Conservation (phyloP, 345 rosid species). For the Rhodomyrtus tomentosa region DNA sequence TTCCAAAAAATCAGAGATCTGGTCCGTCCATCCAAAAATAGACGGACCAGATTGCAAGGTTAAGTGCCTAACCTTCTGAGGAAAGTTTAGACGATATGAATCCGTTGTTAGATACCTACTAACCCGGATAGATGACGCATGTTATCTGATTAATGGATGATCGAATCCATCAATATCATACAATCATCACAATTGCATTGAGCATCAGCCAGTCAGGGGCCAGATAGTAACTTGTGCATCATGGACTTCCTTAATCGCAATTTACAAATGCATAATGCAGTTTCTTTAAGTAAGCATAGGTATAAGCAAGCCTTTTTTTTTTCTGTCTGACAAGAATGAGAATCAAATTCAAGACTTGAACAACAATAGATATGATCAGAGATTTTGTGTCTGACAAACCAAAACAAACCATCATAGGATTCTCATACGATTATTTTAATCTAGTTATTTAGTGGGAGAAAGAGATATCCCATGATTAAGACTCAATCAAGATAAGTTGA, state of each 20-base stretch:
- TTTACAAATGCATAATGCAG: neutral
- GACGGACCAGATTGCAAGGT: no score
- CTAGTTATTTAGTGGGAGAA: neutral
- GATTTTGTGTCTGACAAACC: neutral
- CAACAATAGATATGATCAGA: neutral
- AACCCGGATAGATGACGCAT: neutral
- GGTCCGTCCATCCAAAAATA: no score
- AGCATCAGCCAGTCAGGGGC: neutral
- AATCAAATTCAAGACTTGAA: neutral
- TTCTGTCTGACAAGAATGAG: no score
- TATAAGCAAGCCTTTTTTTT: no score
- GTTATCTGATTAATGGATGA: neutral
- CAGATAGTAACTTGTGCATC: neutral
- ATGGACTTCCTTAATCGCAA: no score
- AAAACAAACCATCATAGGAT: neutral
- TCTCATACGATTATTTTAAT: neutral
- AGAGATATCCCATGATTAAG: neutral
- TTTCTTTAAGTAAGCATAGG: neutral
- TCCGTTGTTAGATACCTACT: rapidly evolving
- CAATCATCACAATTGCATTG: neutral
- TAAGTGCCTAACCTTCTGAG: no score
- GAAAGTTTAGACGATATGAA: no score
- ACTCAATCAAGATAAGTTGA: neutral
- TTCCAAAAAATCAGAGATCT: no score
- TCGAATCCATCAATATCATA: neutral